A percentile compares a stretch with the other conserved stretches of the same genome.
Conservation (phyloP, 306 rosid species). For the Cucumis melo region DNA sequence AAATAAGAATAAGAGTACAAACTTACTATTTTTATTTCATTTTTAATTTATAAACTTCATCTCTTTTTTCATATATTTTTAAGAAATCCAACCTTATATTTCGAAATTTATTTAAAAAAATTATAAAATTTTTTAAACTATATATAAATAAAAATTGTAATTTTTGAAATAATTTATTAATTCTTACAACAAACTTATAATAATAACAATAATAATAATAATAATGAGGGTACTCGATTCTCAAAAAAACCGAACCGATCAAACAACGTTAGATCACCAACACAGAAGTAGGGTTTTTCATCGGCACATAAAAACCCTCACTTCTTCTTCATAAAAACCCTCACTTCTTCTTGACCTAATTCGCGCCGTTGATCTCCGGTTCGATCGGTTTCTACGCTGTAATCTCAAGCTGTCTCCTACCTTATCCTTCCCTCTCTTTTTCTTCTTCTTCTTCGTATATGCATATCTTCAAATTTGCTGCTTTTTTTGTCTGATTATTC, state of each 20-base stretch:
- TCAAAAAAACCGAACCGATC: neutral
- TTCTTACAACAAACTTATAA: no score
- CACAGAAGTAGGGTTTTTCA: neutral
- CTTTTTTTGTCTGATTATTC: neutral
- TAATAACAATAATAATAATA: no score
- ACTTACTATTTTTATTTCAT: no score
- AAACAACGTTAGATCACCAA: neutral
- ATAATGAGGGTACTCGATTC: neutral
- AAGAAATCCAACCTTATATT: no score
- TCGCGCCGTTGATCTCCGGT: neutral
- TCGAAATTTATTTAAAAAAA: no score
- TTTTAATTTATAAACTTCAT: no score
- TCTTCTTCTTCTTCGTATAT: neutral
- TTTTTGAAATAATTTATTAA: no score
- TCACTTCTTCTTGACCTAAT: neutral
- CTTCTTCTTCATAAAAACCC: neutral
- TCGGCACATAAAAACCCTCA: neutral
- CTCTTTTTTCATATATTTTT: no score
- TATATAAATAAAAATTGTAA: no score
- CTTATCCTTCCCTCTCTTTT: neutral
- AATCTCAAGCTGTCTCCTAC: neutral
- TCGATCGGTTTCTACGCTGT: neutral
- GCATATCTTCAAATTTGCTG: neutral
- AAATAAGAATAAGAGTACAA: no score
- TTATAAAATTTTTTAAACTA: no score